Evolutionary conservation across 306 rosid species (phyloP), one percentile per base, ranked within the genome.

Genomic region (Acacia acuminata): DNA sequence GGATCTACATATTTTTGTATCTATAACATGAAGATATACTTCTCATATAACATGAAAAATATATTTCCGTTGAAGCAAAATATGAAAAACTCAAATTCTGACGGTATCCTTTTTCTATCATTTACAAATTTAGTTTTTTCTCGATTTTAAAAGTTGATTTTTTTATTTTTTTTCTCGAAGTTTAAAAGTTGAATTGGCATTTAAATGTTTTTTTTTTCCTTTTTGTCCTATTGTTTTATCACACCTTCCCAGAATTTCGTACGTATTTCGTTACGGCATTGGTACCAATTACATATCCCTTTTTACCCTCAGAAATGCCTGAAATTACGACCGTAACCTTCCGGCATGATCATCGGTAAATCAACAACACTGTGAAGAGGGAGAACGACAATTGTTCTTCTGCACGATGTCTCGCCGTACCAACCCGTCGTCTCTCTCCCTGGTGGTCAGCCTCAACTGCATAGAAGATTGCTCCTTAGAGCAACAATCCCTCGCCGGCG

Each of bases 381-480:
- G 4, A 20, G 16, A 63, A 71, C 79, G 80, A 47, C 69, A 50
- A 70, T 56, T 74, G 84, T 85, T 92, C 97, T 84, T 67, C 87
- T 82, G 87, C 83, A 63, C 94, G 85, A 92, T 96, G 95, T 85
- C 92, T 80, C 95, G 83, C 86, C 92, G 94, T 65, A 87, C 72
- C 89, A 78, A 79, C 86, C 81, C 88, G 83, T 43, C 91, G 19
- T 85, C 94, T 48, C 97, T 89, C 10, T 97, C 99, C 71, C 73
- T 86, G 15, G 96, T 94, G 2, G 98, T 96, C 19, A 81, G 93
- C 86, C 96, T 96, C 56, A 96, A 94, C 88, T 96, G 99, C 93
- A 82, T 96, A 91, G 97, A 96, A 3, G 97, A 94, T 76, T 96
- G 94, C 66, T 86, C 89, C 82, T 84, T 92, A 67, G 99, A 96